Evolutionary conservation across 495 filamentous ascomycete species (phyloP).

Genomic region (Podospora tetraspora): DNA sequence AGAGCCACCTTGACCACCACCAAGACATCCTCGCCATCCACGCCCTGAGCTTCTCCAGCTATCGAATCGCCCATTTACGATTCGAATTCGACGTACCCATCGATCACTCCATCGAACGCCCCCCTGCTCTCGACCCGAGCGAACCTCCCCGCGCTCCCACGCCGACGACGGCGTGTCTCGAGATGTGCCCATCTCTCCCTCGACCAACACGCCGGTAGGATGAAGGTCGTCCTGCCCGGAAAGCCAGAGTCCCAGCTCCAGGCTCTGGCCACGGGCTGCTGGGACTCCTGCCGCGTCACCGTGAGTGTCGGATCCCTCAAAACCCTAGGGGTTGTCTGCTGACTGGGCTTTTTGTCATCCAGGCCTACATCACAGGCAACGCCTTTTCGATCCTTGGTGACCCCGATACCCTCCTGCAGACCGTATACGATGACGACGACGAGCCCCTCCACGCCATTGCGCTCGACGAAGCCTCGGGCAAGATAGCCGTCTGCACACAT

Average conservation of each 20-base stretch:
- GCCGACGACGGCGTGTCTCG: background rate
- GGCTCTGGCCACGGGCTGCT: conserved; percentile 79
- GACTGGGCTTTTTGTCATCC: background rate
- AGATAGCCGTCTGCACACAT: conserved; percentile 69
- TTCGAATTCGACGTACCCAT: background rate
- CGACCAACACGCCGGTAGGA: conserved; percentile 28
- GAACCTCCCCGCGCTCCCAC: background rate
- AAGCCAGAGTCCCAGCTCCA: conserved; percentile 84
- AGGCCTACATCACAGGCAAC: conserved; percentile 88
- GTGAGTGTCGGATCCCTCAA: conserved; percentile 39
- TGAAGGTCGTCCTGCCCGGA: conserved; percentile 81
- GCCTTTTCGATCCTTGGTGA: conserved; percentile 76
- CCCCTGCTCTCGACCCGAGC: background rate
- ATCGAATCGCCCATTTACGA: background rate
- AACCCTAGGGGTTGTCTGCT: background rate
- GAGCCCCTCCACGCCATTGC: conserved; percentile 64
- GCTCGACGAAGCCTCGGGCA: conserved; percentile 76
- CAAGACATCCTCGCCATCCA: background rate
- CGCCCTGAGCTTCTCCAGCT: background rate
- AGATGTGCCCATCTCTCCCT: conserved; percentile 12
- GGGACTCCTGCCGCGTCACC: conserved; percentile 74
- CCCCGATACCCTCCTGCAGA: conserved; percentile 74
- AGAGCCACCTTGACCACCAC: background rate
- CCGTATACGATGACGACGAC: conserved; percentile 79
- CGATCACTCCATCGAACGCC: background rate